phyloP scores from a whole-genome alignment of 2,329 filamentous ascomycete genomes.

The Zasmidium cellare region DNA sequence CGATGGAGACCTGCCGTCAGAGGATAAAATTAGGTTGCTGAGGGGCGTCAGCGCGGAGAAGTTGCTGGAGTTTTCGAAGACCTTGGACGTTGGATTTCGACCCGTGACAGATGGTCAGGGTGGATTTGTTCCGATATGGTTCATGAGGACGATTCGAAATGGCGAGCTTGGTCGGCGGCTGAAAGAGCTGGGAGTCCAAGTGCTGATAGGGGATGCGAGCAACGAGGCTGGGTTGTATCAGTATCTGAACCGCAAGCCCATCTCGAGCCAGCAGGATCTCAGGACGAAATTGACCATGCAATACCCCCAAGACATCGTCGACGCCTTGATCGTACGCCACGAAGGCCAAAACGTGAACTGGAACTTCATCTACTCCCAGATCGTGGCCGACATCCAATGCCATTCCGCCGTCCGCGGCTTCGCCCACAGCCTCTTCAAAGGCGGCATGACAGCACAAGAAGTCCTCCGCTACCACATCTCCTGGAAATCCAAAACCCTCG shows the following conservation, averaged over 20 bases:
- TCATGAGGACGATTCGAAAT: conserved; percentile 20
- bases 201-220: conserved; percentile 18
- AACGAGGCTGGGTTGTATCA: conserved; percentile 16
- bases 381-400: conserved; percentile 22
- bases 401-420: conserved; percentile 18
- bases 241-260: conserved; percentile 2
- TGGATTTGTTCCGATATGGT: conserved; percentile 16
- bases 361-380: conserved; percentile 17
- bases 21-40: conserved; percentile 16
- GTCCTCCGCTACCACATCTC: conserved; percentile 20
- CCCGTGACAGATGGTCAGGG: conserved; percentile 20
- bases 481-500: conserved; percentile 13
- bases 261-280: conserved; percentile 12
- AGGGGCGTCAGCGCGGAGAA: conserved; percentile 16
- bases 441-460: conserved; percentile 21
- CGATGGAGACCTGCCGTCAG: conserved; percentile 11
- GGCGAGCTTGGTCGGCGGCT: conserved; percentile 17
- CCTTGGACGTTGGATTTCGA: conserved; percentile 14
- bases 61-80: conserved; percentile 14
- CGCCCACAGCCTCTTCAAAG: conserved; percentile 16
- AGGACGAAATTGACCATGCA: conserved; percentile 10
- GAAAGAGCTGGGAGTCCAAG: conserved; percentile 18
- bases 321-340: conserved; percentile 15
- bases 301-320: conserved; percentile 15
- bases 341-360: conserved; percentile 16